Evolutionary conservation across 1,284 basidiomycete species (phyloP), one percentile per base, ranked within the genome.

Genomic region (Rhizoctonia solani): DNA sequence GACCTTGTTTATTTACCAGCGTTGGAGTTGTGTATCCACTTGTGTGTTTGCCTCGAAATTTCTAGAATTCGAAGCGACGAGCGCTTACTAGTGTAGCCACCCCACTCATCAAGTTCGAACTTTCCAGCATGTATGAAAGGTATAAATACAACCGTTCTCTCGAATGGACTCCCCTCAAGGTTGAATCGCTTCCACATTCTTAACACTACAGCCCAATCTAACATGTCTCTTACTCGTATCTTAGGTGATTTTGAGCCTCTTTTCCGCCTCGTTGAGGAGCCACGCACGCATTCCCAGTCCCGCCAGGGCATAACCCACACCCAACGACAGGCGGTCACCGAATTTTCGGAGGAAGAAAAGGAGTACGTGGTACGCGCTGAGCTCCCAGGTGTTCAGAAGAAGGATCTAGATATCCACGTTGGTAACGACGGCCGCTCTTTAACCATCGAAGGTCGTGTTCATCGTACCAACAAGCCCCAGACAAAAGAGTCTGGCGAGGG

Each of bases 311-410:
- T 41, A 37, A 32, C 8, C 34, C 29, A 3, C 30, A 3, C 16
- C 42, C 87, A 61, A 13, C 67, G 55, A 2, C n/a, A 56, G 14
- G 55, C 87, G 4, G 82, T 85, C 0, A 78, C 90, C 8, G 87
- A 91, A 69, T 75, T 90, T 2, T 80, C 81, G 1, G 89, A 92
- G 72, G 82, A 87, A 68, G 84, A 81, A 2, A 80, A 85, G 74
- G 80, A 81, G 53, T 91, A 87, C 72, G 72, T 90, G 54, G 78
- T 92, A 50, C 86, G 90, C 73, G 89, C 89, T 0, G 89, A 92
- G 73, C 74, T 92, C 41, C 89, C 89, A 8, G 89, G 90, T 0
- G 85, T 91, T 19, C 87, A 85, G 76, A 90, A 87, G 78, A 88
- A 91, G 72, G 85, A 90, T 72, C 74, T 92, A 8, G 83, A 88